Evolutionary conservation across 2,329 filamentous ascomycete genomes (phyloP).

Genomic region (Hypoxylon sp.): DNA sequence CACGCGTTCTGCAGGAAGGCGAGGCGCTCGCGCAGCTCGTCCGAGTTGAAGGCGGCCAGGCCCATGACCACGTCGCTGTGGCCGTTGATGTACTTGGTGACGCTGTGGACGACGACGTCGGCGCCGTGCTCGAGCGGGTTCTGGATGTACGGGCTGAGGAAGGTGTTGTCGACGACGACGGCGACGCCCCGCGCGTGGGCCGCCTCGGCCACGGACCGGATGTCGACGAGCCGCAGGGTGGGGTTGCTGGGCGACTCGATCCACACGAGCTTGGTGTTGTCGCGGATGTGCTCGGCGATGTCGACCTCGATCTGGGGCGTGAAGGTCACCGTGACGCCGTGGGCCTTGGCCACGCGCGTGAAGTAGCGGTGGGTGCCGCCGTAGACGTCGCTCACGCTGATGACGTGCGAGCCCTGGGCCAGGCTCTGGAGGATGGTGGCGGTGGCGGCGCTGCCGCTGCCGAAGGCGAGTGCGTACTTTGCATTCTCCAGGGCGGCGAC

Average conservation of each 20-base stretch:
- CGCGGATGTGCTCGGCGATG: conserved; percentile 83
- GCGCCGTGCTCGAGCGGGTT: conserved; percentile 95
- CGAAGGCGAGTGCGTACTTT: conserved; percentile 92
- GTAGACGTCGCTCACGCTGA: conserved; percentile 97
- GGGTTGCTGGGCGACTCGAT: conserved; percentile 97
- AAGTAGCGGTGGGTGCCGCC: conserved; percentile 99
- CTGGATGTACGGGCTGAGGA: conserved; percentile 95
- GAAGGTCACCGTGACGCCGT: conserved; percentile 95
- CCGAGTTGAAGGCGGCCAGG: conserved; percentile 92
- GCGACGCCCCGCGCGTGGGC: conserved; percentile 90
- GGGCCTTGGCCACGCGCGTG: conserved; percentile 94
- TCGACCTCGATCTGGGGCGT: conserved; percentile 92
- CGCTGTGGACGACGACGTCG: conserved; percentile 95
- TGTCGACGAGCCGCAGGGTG: conserved; percentile 92
- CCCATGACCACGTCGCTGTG: conserved; percentile 98
- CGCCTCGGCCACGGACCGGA: conserved; percentile 82
- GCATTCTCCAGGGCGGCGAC: conserved; percentile 94
- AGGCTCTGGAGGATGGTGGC: conserved; percentile 93
- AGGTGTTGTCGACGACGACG: conserved; percentile 99
- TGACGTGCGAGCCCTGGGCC: conserved; percentile 89
- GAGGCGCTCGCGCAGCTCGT: conserved; percentile 79
- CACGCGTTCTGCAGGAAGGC: conserved; percentile 97
- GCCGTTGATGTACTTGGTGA: conserved; percentile 99
- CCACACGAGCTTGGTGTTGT: conserved; percentile 94
- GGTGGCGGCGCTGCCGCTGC: conserved; percentile 92